phyloP scores from a whole-genome alignment of 2,329 filamentous ascomycete species.

The Xylaria sp. region DNA sequence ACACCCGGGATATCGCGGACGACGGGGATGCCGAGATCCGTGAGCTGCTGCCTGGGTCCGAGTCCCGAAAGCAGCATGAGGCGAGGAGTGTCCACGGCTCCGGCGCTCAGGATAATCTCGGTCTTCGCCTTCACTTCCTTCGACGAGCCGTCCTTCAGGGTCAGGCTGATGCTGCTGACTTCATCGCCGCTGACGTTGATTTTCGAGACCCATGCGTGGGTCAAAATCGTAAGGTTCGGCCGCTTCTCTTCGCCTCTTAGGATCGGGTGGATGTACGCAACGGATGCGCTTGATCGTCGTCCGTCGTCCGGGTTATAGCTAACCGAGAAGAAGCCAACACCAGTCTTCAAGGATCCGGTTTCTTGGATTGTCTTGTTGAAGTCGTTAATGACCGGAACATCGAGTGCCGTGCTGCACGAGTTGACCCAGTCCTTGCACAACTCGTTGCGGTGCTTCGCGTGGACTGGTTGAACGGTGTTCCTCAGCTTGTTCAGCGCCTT shows the following conservation, averaged over 20 bases:
- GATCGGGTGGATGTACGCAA: conserved; percentile 92
- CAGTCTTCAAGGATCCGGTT: conserved; percentile 71
- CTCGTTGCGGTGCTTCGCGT: conserved; percentile 84
- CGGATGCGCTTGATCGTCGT: conserved; percentile 80
- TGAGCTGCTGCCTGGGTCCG: conserved; percentile 57
- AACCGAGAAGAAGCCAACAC: conserved; percentile 88
- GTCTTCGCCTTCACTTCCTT: conserved; percentile 64
- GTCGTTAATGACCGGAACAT: conserved; percentile 80
- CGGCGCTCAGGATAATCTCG: conserved; percentile 80
- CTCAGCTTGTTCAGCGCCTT: conserved; percentile 80
- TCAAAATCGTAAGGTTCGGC: conserved; percentile 83
- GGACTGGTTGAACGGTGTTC: conserved; percentile 89
- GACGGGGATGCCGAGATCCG: conserved; percentile 56
- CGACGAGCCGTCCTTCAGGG: conserved; percentile 54
- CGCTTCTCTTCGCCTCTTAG: conserved; percentile 80
- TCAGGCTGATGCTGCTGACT: conserved; percentile 75
- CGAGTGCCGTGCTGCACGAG: conserved; percentile 75
- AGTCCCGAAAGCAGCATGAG: conserved; percentile 62
- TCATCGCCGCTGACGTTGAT: conserved; percentile 71
- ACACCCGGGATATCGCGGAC: conserved; percentile 61
- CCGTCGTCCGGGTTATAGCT: conserved; percentile 90
- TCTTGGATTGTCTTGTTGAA: conserved; percentile 84
- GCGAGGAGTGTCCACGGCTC: conserved; percentile 80
- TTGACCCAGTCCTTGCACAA: conserved; percentile 89
- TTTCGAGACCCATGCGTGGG: conserved; percentile 84